Evolutionary conservation across 805 yeast species (phyloP), one percentile per base, ranked within the genome.

Genomic region (Lachancea dasiensis): DNA sequence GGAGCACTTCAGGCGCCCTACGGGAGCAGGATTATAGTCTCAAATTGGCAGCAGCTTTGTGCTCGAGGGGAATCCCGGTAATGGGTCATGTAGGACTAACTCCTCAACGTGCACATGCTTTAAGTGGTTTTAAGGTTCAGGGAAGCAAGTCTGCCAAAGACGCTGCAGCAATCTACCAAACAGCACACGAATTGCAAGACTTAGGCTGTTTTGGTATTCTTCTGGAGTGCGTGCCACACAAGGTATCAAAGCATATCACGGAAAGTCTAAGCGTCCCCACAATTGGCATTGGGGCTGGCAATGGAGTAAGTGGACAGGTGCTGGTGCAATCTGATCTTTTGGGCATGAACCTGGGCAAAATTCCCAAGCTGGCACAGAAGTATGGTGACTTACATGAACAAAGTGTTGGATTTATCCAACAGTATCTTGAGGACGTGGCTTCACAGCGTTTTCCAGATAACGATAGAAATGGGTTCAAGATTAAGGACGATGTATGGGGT

Each of bases 231-330:
- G 73, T 90, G 3, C 98, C 98, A 1, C 75, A 74, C 39, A 71
- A 70, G 40, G 62, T 92, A 9, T 90, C 90, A 0, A 58, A 67
- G 30, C 64, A 67, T 39, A 75, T 92, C 20, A 83, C 96, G 0
- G 56, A 67, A 2, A 63, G 66, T 10, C 56, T 87, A 22, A 35
- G 56, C 1, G 68, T 90, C 1, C 97, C 97, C 0, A 84, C 94
- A 1, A 87, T 90, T 47, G 98, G 98, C 3, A 90, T 90, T 34
- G 98, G 98, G 4, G 96, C 97, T 0, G 97, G 98, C 0, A 74
- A 77, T 16, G 64, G 64, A 6, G 81, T 90, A 6, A 75, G 84
- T 24, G 97, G 95, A 0, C 97, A 92, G 59, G 95, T 90, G 1
- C 68, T 90, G 26, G 98, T 90, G 0, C 79, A 83, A 58, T 75